These are phyloP conservation scores for Phytophthora brassicae DNA, from an alignment of 352 stramenopile species.

Conservation along the genomic window DNA sequence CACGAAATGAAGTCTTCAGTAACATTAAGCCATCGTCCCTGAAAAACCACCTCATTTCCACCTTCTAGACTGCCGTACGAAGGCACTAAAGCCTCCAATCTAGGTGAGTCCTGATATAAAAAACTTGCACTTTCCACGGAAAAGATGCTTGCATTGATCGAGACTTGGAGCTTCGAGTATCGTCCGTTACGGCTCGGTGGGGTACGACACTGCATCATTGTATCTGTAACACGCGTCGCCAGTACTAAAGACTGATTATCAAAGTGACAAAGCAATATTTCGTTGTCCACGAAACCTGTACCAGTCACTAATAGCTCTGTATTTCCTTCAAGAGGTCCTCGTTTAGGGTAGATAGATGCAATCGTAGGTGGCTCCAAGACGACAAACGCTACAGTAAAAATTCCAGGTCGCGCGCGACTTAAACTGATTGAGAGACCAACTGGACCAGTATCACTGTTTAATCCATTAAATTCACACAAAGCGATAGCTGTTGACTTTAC, in stretches of 20 bases:
- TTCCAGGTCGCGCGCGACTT: conserved; percentile 6
- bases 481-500: conserved; percentile 20
- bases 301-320: conserved; percentile 24
- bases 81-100: conserved; percentile 22
- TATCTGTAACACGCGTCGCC: conserved; percentile 11
- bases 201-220: conserved; percentile 26
- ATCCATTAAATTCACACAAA: conserved; percentile 25
- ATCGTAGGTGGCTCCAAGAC: conserved; percentile 23
- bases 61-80: conserved; percentile 36
- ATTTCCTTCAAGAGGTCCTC: conserved; percentile 21
- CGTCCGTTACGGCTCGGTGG: conserved; percentile 21
- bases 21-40: conserved; percentile 26
- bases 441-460: neutral
- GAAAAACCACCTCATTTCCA: conserved; percentile 17
- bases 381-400: conserved; percentile 12
- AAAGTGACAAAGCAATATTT: conserved; percentile 35
- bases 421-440: conserved; percentile 23
- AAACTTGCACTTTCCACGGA: conserved; percentile 17
- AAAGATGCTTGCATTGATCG: conserved; percentile 26
- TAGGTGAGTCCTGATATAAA: conserved; percentile 30
- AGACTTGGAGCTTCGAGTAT: conserved; percentile 19
- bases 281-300: conserved; percentile 14
- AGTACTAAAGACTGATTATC: conserved; percentile 4
- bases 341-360: conserved; percentile 15
- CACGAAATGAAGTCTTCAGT: conserved; percentile 29